These are phyloP conservation scores for Paecilomyces variotii DNA, from an alignment of 2,329 filamentous ascomycete species.

Conservation along the genomic window DNA sequence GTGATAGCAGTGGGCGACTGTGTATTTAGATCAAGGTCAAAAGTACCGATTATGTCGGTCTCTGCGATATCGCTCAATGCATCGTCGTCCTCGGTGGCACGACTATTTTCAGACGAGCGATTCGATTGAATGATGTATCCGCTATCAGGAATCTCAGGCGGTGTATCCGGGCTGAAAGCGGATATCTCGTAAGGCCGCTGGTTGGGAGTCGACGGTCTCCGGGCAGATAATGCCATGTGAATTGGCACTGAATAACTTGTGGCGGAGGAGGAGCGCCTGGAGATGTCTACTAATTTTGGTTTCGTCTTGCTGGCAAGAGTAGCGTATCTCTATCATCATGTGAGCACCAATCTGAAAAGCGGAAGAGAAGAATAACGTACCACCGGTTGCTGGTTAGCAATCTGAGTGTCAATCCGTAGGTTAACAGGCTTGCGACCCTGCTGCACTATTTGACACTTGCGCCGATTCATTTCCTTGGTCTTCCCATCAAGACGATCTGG, in stretches of 20 bases:
- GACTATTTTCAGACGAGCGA: constrained; percentile 17
- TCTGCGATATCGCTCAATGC: constrained; percentile 12
- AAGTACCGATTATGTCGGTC: neutral
- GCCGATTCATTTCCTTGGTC: constrained; percentile 21
- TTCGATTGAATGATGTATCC: constrained; percentile 24
- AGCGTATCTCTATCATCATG: constrained; percentile 18
- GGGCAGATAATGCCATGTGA: constrained; percentile 14
- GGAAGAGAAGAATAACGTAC: constrained; percentile 3
- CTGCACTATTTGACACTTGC: constrained; percentile 31
- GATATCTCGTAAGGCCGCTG: constrained; percentile 28
- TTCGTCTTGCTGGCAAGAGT: constrained; percentile 27
- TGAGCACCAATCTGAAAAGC: constrained; percentile 3
- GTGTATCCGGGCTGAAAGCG: constrained; percentile 33
- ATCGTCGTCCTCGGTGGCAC: constrained; percentile 20
- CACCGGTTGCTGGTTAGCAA: constrained; percentile 5
- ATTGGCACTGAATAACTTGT: constrained; percentile 18
- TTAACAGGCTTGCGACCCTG: constrained; percentile 12
- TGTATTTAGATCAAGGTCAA: neutral
- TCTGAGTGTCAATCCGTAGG: constrained; percentile 6
- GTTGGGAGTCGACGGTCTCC: constrained; percentile 27
- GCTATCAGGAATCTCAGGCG: constrained; percentile 27
- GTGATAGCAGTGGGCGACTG: neutral
- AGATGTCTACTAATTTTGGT: constrained; percentile 31
- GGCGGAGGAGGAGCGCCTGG: constrained; percentile 25
- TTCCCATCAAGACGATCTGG: constrained; percentile 15